Conservation (phyloP, 164 flowering plant genomes). For the Buxus sempervirens region DNA sequence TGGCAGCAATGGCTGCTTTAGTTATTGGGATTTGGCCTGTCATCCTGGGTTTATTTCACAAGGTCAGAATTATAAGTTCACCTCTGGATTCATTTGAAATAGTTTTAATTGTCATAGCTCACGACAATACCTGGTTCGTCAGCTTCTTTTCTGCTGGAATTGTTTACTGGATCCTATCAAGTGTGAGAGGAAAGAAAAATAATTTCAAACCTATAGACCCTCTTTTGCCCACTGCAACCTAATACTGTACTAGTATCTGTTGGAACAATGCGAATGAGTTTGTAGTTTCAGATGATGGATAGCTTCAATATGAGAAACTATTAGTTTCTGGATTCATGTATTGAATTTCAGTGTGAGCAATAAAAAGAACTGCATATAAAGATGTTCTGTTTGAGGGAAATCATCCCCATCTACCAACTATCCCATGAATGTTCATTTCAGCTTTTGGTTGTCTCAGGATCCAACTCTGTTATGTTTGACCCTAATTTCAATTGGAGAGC, state of each 20-base stretch:
- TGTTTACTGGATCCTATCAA: conserved; percentile 52
- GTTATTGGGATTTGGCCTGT: conserved; percentile 73
- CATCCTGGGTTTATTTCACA: conserved; percentile 79
- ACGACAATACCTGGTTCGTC: conserved; percentile 86
- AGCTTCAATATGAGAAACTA: too few relatives aligned
- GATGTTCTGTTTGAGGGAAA: too few relatives aligned
- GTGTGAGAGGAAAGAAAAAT: conserved; percentile 19
- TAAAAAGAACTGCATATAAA: too few relatives aligned
- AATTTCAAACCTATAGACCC: conserved; percentile 30
- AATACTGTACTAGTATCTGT: conserved; percentile 5
- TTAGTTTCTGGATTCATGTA: too few relatives aligned
- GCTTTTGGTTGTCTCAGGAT: too few relatives aligned
- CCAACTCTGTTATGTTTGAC: too few relatives aligned
- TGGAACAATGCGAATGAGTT: too few relatives aligned
- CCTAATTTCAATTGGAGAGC: too few relatives aligned
- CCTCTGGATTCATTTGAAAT: conserved; percentile 33
- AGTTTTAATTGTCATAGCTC: conserved; percentile 35
- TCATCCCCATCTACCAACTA: too few relatives aligned
- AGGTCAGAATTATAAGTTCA: conserved; percentile 45
- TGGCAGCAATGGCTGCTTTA: conserved; percentile 60
- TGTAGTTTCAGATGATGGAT: not conserved
- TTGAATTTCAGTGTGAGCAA: too few relatives aligned
- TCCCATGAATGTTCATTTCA: too few relatives aligned
- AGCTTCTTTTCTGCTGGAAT: conserved; percentile 65
- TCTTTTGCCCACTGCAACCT: conserved; percentile 29